These are phyloP conservation scores for Thuja plicata DNA, from an alignment of 83 land plant genomes.

Conservation along the genomic window DNA sequence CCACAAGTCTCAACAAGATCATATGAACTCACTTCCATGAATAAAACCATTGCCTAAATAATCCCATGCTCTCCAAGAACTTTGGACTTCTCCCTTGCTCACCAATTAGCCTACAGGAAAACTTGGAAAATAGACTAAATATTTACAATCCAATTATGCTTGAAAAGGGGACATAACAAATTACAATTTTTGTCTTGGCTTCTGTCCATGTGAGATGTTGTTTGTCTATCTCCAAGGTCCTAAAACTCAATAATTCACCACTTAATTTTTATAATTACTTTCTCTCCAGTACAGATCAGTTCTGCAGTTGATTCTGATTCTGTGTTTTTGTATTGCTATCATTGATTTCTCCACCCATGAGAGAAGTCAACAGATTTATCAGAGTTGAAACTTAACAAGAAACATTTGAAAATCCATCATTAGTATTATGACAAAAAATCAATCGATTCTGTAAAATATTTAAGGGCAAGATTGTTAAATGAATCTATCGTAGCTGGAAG, in stretches of 20 bases:
- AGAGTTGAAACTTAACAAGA: background rate
- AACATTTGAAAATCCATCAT: background rate
- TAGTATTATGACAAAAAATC: background rate
- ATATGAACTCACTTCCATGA: too few relatives aligned
- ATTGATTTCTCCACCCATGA: conserved; percentile 2
- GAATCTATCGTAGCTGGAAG: background rate
- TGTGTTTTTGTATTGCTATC: background rate
- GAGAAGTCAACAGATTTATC: background rate
- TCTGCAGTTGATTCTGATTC: background rate
- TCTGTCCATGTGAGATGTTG: background rate
- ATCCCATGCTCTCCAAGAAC: too few relatives aligned
- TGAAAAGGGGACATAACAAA: too few relatives aligned
- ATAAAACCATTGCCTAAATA: too few relatives aligned
- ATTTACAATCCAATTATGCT: too few relatives aligned
- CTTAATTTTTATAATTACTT: background rate
- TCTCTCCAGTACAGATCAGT: background rate
- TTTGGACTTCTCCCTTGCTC: too few relatives aligned
- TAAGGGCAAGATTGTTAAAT: background rate
- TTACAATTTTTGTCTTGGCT: background rate
- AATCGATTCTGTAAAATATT: background rate
- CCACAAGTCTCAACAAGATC: too few relatives aligned
- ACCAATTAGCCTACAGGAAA: too few relatives aligned
- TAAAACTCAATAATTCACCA: background rate
- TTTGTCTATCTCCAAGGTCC: background rate
- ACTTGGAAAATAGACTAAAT: too few relatives aligned